Evolutionary conservation across 768 basidiomycete genomes (phyloP).

Genomic region (Boletales sp.): DNA sequence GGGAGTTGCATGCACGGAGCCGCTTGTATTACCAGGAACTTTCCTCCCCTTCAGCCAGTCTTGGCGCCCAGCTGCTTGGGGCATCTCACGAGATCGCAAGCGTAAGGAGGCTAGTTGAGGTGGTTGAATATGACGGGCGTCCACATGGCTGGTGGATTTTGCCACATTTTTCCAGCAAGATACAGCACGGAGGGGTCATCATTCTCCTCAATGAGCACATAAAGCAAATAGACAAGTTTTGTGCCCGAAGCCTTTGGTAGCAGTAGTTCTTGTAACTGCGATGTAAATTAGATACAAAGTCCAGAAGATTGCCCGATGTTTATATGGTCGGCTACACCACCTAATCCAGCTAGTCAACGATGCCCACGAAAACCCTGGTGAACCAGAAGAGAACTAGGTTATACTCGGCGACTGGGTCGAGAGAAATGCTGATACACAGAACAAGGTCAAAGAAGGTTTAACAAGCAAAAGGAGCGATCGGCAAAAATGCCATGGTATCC

Average conservation of each 20-base stretch:
- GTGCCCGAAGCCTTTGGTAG: not conserved
- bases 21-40: slow-evolving; percentile 16
- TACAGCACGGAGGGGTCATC: slow-evolving; percentile 9
- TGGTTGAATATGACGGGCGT: slow-evolving; percentile 22
- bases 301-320: slow-evolving; percentile 1
- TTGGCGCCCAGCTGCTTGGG: slow-evolving; percentile 16
- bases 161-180: slow-evolving; percentile 16
- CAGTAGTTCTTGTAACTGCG: not conserved
- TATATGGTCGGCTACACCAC: slow-evolving; percentile 12
- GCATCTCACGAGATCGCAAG: slow-evolving; percentile 6
- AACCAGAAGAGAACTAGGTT: slow-evolving; percentile 1
- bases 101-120: slow-evolving; percentile 6
- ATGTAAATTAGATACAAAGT: not conserved
- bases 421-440: slow-evolving; percentile 6
- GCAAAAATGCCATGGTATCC: slow-evolving; percentile 21
- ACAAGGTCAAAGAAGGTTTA: not conserved
- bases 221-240: not conserved
- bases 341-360: slow-evolving; percentile 17
- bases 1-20: slow-evolving; percentile 7
- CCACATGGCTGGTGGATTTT: slow-evolving; percentile 25
- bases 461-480: slow-evolving; percentile 3
- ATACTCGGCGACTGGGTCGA: slow-evolving; percentile 1
- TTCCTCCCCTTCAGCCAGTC: slow-evolving; percentile 9
- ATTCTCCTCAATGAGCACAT: not conserved
- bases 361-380: slow-evolving; percentile 5